These are phyloP conservation scores for Botrytis pseudocinerea DNA, from an alignment of 2,329 filamentous ascomycete species.

Conservation along the genomic window DNA sequence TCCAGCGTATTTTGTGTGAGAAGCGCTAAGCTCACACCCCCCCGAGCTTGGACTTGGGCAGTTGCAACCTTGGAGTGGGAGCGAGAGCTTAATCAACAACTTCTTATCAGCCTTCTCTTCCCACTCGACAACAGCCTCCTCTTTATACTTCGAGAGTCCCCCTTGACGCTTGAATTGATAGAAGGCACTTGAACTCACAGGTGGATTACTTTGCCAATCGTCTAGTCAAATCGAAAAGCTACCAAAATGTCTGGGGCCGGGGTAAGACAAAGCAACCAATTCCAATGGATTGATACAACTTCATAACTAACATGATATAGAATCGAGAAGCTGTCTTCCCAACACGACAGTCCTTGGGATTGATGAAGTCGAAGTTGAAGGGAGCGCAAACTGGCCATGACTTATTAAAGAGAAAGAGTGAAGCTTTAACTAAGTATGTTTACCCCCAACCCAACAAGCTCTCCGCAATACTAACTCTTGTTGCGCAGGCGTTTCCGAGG, in stretches of 20 bases:
- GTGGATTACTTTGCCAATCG: neutral
- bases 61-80: conserved; percentile 24
- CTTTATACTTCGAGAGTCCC: neutral
- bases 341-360: conserved; percentile 90
- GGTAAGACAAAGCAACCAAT: conserved; percentile 41
- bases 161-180: neutral
- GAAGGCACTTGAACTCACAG: neutral
- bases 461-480: conserved; percentile 33
- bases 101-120: conserved; percentile 22
- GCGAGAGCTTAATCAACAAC: conserved; percentile 22
- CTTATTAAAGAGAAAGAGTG: conserved; percentile 94
- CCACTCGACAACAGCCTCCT: neutral
- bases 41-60: conserved; percentile 17
- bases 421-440: conserved; percentile 90
- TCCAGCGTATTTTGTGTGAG: neutral
- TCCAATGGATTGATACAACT: conserved; percentile 18
- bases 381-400: conserved; percentile 89
- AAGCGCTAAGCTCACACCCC: conserved; percentile 19
- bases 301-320: conserved; percentile 50
- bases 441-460: conserved; percentile 16
- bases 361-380: conserved; percentile 99
- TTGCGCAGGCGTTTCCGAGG: conserved; percentile 77
- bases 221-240: neutral
- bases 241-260: conserved; percentile 55
- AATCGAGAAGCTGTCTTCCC: conserved; percentile 96